These are phyloP conservation scores for Cercophora scortea DNA, from an alignment of 495 filamentous ascomycete genomes.

Conservation along the genomic window DNA sequence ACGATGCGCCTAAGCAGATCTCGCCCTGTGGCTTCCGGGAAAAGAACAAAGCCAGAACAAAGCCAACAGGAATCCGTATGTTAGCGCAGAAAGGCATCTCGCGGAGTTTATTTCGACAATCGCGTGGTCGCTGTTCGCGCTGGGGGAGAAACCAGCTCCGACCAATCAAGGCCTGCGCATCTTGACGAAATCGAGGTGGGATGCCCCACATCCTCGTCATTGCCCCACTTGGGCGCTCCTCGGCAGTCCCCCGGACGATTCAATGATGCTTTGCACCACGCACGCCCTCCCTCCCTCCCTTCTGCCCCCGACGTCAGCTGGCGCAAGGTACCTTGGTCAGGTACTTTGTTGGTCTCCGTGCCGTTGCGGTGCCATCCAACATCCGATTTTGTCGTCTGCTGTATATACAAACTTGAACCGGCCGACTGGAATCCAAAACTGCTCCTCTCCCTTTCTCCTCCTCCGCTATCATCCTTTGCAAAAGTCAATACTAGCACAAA, in stretches of 20 bases:
- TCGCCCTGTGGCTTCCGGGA: no score
- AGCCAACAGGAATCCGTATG: no score
- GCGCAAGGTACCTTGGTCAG: not conserved
- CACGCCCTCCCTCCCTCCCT: not conserved
- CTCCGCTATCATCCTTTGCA: not conserved
- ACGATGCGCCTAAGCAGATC: no score
- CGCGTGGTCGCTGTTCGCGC: no score
- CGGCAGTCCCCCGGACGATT: conserved; percentile 5
- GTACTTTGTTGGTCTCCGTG: not conserved
- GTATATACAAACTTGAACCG: no score
- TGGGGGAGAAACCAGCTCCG: no score
- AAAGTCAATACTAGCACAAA: conserved; percentile 5
- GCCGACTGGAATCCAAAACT: not conserved
- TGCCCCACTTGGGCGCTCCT: conserved; percentile 7
- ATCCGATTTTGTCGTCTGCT: not conserved
- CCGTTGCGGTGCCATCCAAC: not conserved
- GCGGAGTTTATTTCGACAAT: no score
- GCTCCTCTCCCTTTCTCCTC: not conserved
- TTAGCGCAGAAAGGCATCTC: no score
- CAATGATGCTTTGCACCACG: conserved; percentile 5
- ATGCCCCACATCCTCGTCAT: conserved; percentile 9
- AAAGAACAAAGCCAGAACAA: no score
- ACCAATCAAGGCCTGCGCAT: no score
- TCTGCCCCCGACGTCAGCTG: not conserved
- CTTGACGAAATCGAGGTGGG: no score